Percentiles rank a stretch among this genome's conserved stretches.
These are phyloP conservation scores for Mycena chlorophos DNA, from an alignment of 768 basidiomycete genomes.

Conservation along the genomic window DNA sequence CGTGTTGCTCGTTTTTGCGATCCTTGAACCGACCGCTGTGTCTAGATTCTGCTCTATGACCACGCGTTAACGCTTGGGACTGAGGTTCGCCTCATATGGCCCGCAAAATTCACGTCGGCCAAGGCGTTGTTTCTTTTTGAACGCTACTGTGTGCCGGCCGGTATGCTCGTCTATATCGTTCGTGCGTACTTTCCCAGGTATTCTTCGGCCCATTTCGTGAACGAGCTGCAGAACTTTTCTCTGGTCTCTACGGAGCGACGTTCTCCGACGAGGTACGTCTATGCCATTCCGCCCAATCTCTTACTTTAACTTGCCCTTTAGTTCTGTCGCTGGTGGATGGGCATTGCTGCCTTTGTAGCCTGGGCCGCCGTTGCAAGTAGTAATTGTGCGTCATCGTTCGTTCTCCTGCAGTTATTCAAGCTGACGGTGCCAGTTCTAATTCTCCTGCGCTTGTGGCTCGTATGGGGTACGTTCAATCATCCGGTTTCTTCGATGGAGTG, in stretches of 20 bases:
- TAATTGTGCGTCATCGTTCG: slow-evolving; percentile 11
- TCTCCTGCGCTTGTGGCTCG: slow-evolving; percentile 21
- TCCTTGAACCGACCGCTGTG: not conserved
- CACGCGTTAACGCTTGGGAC: slow-evolving; percentile 15
- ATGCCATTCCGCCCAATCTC: not conserved
- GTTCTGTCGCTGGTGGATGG: slow-evolving; percentile 17
- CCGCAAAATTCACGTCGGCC: slow-evolving; percentile 4
- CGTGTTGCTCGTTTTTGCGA: not conserved
- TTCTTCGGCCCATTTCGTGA: not conserved
- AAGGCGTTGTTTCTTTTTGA: slow-evolving; percentile 17
- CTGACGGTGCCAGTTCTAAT: slow-evolving; percentile 15
- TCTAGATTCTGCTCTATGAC: slow-evolving; percentile 20
- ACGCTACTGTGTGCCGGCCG: slow-evolving; percentile 15
- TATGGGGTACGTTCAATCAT: slow-evolving; percentile 13
- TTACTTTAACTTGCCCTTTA: not conserved
- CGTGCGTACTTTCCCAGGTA: slow-evolving; percentile 5
- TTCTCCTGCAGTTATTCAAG: not conserved
- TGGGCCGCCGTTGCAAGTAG: slow-evolving; percentile 12
- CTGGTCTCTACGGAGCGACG: not conserved
- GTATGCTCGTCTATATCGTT: slow-evolving; percentile 11
- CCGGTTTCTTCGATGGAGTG: not conserved
- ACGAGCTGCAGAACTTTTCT: slow-evolving; percentile 7
- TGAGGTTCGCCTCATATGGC: slow-evolving; percentile 18
- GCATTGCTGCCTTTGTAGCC: slow-evolving; percentile 10
- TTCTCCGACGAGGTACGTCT: slow-evolving; percentile 3